Evolutionary conservation across 2,329 filamentous ascomycete genomes (phyloP), one percentile per base, ranked within the genome.

Genomic region (Sporothrix brasiliensis): DNA sequence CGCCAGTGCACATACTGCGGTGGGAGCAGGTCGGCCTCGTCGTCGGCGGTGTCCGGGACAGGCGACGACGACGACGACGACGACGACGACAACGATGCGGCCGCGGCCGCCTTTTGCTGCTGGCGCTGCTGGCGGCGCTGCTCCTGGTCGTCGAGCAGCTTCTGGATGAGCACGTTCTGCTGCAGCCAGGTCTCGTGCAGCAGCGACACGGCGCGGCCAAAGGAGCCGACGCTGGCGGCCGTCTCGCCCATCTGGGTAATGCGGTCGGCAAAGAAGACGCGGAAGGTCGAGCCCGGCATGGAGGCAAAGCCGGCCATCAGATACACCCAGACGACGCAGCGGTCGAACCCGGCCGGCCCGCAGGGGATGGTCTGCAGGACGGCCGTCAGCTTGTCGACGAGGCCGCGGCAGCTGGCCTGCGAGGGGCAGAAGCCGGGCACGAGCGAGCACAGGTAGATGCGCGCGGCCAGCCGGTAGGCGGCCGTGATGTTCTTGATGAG

Each of bases 371-470:
- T 91, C 70, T 91, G 88, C 73, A 98, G 89, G 49, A 91, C 88
- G 70, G 88, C 86, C 34, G 91, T 89, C 73, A 97, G 88, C 76
- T 92, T 92, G 72, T 91, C 87, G 54, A 97, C 88, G 30, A 98
- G 86, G 74, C 89, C 89, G 76, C 91, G 84, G 77, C 90, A 94
- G 78, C 90, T 92, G 10, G 84, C 83, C 76, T 95, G 90, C 70
- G 85, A 86, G 63, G 91, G 91, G 76, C 90, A 89, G 81, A 94
- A 95, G 70, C 93, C 93, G 0, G 94, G 94, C 0, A 98, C 92
- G 49, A 99, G 85, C 77, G 92, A 94, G 88, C 93, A 97, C n/a
- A 98, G 89, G 81, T 97, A 97, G 81, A 99, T 93, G 77, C 94
- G 91, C 3, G 94, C 94, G 2, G 94, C 94, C 69, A 97, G 84